A percentile compares a stretch with the other conserved stretches of the same genome.
Evolutionary conservation across 352 stramenopile genomes (phyloP).

Genomic region (Halophytophthora polymorphica): DNA sequence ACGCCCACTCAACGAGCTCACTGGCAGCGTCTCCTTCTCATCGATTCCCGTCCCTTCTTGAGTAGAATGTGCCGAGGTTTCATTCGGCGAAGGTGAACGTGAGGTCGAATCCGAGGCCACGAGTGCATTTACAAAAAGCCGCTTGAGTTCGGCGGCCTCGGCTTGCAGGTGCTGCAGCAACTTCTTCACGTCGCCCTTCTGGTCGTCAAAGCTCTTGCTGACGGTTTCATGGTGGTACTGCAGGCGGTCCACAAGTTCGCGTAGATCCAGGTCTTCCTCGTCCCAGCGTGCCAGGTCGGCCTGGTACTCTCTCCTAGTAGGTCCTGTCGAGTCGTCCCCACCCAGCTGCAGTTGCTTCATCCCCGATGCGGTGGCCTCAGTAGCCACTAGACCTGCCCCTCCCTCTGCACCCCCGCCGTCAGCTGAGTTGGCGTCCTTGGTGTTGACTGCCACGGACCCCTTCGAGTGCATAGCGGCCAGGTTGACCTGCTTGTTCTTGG

Average conservation of each 20-base stretch:
- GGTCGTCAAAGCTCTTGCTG: conserved; percentile 68
- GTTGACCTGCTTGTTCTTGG: conserved; percentile 53
- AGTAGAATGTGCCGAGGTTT: neutral
- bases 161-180: conserved; percentile 64
- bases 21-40: conserved; percentile 4
- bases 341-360: conserved; percentile 10
- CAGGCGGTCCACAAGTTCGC: conserved; percentile 69
- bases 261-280: conserved; percentile 72
- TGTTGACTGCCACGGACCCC: conserved; percentile 53
- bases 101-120: conserved; percentile 25
- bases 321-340: no score
- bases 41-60: neutral
- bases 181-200: conserved; percentile 61
- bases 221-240: conserved; percentile 79
- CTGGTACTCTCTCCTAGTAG: conserved; percentile 36
- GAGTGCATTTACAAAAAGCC: conserved; percentile 58
- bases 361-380: conserved; percentile 8
- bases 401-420: conserved; percentile 4
- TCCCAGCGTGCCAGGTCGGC: conserved; percentile 63
- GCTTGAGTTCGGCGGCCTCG: conserved; percentile 65
- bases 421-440: conserved; percentile 12
- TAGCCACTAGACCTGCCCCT: conserved; percentile 3
- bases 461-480: conserved; percentile 67
- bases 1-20: conserved; percentile 21
- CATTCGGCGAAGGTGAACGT: neutral